These are phyloP conservation scores for Tephrocybe sp. DNA, from an alignment of 768 basidiomycete genomes.

Conservation along the genomic window DNA sequence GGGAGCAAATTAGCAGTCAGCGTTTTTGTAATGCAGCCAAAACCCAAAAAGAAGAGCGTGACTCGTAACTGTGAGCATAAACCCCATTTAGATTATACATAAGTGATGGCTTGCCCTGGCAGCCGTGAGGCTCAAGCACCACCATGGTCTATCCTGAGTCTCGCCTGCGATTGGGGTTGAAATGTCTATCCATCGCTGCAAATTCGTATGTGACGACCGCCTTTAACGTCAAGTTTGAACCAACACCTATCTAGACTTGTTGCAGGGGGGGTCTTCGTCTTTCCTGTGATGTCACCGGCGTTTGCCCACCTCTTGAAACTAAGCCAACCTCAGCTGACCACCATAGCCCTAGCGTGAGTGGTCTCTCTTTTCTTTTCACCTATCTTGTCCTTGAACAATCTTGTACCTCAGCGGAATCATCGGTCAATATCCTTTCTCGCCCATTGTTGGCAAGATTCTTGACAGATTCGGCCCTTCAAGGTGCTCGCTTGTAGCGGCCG, in stretches of 20 bases:
- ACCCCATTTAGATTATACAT: no score
- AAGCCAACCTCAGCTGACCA: conserved; percentile 76
- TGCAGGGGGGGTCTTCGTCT: conserved; percentile 79
- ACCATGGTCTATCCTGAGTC: conserved; percentile 4
- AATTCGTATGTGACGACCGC: conserved; percentile 55
- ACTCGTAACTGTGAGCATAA: no score
- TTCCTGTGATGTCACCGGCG: conserved; percentile 70
- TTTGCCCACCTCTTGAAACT: conserved; percentile 60
- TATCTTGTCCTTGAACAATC: conserved; percentile 2
- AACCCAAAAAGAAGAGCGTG: no score
- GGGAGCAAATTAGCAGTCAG: not conserved
- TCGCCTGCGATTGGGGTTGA: conserved; percentile 12
- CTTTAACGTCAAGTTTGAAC: not conserved
- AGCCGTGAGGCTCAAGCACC: no score
- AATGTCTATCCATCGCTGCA: conserved; percentile 55
- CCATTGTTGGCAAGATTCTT: conserved; percentile 65
- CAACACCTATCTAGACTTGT: conserved; percentile 47
- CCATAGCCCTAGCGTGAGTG: conserved; percentile 73
- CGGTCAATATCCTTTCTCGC: conserved; percentile 78
- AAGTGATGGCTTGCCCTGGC: no score
- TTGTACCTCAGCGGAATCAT: conserved; percentile 63
- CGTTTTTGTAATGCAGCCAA: conserved; percentile 1
- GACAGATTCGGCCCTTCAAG: conserved; percentile 68
- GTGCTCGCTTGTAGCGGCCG: conserved; percentile 62
- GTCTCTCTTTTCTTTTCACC: not conserved